phyloP scores from a whole-genome alignment of 352 stramenopile species.

The Poterioochromonas sp. region DNA sequence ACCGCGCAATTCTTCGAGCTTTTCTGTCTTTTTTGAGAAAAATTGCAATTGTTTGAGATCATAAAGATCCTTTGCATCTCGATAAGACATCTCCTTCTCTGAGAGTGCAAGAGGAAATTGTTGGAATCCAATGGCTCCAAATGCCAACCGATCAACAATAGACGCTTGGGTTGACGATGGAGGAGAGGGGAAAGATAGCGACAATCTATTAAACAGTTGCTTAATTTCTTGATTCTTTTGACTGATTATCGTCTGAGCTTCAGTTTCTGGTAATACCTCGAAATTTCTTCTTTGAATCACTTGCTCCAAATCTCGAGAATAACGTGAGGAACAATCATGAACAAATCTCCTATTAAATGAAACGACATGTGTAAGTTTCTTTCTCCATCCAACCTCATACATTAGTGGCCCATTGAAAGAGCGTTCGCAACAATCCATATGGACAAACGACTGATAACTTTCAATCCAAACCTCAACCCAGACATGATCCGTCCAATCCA shows the following conservation, averaged over 20 bases:
- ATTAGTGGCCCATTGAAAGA: conserved; percentile 77
- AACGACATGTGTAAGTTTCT: conserved; percentile 81
- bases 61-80: neutral
- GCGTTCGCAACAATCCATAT: conserved; percentile 78
- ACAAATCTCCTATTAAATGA: conserved; percentile 67
- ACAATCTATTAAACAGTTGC: neutral
- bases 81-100: neutral
- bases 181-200: neutral
- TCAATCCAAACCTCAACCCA: conserved; percentile 74
- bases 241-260: neutral
- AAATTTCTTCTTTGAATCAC: conserved; percentile 20
- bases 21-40: neutral
- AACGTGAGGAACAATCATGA: conserved; percentile 62
- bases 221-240: neutral
- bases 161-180: neutral
- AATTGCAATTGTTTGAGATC: neutral
- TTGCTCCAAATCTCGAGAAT: conserved; percentile 40
- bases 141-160: neutral
- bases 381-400: conserved; percentile 83
- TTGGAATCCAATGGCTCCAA: neutral
- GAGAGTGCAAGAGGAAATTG: neutral
- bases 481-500: conserved; percentile 83
- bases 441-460: conserved; percentile 36
- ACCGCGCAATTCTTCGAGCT: neutral
- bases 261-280: neutral